These are phyloP conservation scores for Backusella liffmaniae DNA, from an alignment of 192 early-diverging fungal genomes.

Conservation along the genomic window DNA sequence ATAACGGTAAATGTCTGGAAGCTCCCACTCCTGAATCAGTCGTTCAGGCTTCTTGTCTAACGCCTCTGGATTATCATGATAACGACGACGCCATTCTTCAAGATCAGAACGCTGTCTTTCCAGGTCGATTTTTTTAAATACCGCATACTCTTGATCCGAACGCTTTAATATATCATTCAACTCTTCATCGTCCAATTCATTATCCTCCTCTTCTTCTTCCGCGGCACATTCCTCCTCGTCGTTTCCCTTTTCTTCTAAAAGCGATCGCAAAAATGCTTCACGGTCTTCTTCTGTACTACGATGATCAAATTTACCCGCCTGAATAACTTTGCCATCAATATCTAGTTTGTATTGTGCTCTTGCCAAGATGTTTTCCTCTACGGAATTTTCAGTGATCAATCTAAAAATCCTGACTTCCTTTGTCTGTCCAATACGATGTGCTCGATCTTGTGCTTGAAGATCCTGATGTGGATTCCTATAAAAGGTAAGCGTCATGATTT, in stretches of 20 bases:
- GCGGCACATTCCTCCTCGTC: conserved; percentile 56
- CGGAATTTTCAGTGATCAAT: conserved; percentile 84
- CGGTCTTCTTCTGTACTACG: conserved; percentile 91
- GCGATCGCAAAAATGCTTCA: conserved; percentile 80
- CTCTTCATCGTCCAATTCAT: conserved; percentile 80
- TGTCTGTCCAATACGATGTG: conserved; percentile 97
- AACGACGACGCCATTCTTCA: conserved; percentile 52
- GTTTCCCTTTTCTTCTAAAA: conserved; percentile 70
- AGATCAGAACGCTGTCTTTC: conserved; percentile 53
- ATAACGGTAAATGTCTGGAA: conserved; percentile 74
- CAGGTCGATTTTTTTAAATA: conserved; percentile 75
- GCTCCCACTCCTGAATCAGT: conserved; percentile 78
- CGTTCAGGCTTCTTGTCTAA: conserved; percentile 62
- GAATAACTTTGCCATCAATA: conserved; percentile 97
- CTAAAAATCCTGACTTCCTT: conserved; percentile 95
- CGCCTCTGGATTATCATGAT: conserved; percentile 39
- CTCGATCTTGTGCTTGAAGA: conserved; percentile 97
- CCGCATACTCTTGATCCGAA: conserved; percentile 69
- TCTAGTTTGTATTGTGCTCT: conserved; percentile 93
- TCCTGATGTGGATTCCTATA: conserved; percentile 91
- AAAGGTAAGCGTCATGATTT: background rate
- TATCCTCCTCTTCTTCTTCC: conserved; percentile 66
- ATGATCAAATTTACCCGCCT: conserved; percentile 98
- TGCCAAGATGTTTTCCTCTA: conserved; percentile 92
- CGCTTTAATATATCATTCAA: conserved; percentile 90